Percentiles rank a stretch among this genome's conserved stretches.
Evolutionary conservation across 2,329 filamentous ascomycete genomes (phyloP).

Genomic region (Calonectria hawksworthii): DNA sequence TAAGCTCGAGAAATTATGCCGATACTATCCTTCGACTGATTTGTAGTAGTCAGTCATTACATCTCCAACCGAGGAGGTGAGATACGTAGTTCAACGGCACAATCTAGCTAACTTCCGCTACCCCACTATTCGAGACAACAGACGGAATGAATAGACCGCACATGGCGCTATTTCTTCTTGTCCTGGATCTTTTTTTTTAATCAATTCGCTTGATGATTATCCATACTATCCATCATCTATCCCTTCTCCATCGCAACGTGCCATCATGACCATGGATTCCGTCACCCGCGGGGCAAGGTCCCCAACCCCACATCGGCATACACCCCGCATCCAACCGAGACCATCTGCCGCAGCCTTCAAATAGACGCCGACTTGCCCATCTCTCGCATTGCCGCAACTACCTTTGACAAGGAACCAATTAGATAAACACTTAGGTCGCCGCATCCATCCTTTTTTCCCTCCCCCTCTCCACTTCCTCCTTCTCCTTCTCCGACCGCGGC

Average conservation of each 20-base stretch:
- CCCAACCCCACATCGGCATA: neutral
- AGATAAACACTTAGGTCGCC: neutral
- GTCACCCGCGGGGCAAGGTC: neutral
- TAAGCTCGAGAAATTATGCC: too few relatives aligned
- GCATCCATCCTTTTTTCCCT: neutral
- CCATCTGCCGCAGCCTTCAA: neutral
- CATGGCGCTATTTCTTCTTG: neutral
- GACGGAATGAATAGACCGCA: too few relatives aligned
- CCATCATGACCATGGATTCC: neutral
- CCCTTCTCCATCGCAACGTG: neutral
- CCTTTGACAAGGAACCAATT: neutral
- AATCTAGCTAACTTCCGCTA: too few relatives aligned
- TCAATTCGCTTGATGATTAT: neutral
- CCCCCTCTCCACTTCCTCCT: neutral
- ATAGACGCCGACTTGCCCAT: neutral
- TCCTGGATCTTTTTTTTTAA: neutral
- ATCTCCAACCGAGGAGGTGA: too few relatives aligned
- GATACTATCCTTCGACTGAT: too few relatives aligned
- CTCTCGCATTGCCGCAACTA: neutral
- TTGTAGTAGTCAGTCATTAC: too few relatives aligned
- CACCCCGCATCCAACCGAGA: constrained; percentile 12
- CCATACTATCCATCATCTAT: neutral
- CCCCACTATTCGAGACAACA: too few relatives aligned
- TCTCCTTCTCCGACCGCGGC: neutral
- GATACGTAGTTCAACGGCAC: too few relatives aligned